Base-by-base conservation (phyloP, 768 basidiomycete species). In the Nidularia pulvinata region DNA sequence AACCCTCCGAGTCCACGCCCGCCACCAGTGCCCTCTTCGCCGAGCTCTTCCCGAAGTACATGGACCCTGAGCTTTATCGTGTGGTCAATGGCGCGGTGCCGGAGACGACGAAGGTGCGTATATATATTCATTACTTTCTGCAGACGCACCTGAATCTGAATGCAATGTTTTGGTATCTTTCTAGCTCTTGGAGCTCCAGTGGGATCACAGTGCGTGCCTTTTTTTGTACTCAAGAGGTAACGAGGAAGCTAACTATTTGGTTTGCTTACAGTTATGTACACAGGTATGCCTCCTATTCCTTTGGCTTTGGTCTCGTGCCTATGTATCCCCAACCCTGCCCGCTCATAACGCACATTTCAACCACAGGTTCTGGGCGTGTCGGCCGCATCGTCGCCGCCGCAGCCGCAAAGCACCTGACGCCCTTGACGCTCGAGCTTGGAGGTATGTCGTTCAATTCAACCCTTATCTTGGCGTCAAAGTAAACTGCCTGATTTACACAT, bases 321-420 rank as follows among this genome's bases (percentile, higher is more conserved):
- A 19, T 19, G 19, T 19, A 19, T 19, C 19, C 19, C 19, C 19
- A 19, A 19, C 19, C 19, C 19, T 19, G 19, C 19, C 19, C 19
- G 19, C 19, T 19, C 19, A 19, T 19, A 19, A 19, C 19, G 19
- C 19, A 19, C 66, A 16, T 49, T 49, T 79, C 19, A 19, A 19
- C 72, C 60, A 75, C 74, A 62, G 86, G 84, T 35, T 73, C 75
- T 32, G 78, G 76, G 3, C 77, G 81, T 30, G 82, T 93, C 6
- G 92, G 78, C 0, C 80, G 69, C 56, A 78, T 95, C 45, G 79
- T 95, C 7, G 81, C 86, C 1, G 65, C 76, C 0, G 91, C 91
- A 0, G 93, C 93, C 9, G 91, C 88, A 1, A 86, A 93, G 66
- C 79, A 82, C 51, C 66, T 94, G 6, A 88, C 90, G 0, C 90